Evolutionary conservation across 1,284 basidiomycete genomes (phyloP).

Genomic region (Golubevia pallescens): DNA sequence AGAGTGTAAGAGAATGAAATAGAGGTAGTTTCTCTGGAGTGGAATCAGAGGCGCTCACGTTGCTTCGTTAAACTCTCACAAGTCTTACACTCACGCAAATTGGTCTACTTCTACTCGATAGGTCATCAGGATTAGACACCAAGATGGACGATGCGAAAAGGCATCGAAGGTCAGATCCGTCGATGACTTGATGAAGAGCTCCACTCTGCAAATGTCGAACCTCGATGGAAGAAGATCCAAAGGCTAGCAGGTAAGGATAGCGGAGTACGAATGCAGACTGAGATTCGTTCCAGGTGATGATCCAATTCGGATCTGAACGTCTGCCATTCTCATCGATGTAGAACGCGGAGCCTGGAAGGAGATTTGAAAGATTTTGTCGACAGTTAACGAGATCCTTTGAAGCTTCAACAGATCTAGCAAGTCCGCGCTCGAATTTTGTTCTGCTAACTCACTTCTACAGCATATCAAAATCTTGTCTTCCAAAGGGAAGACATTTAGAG

Average conservation of each 20-base stretch:
- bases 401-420: neutral
- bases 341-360: neutral
- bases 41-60: too few relatives aligned
- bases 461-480: neutral
- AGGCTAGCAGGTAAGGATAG: conserved; percentile 3
- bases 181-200: conserved; percentile 2
- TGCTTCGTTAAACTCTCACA: too few relatives aligned
- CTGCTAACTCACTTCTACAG: neutral
- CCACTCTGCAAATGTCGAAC: neutral
- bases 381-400: neutral
- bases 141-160: neutral
- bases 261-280: neutral
- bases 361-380: neutral
- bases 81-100: too few relatives aligned
- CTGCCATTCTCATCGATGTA: conserved; percentile 1
- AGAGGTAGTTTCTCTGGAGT: too few relatives aligned
- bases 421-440: neutral
- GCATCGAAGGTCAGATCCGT: neutral
- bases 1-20: too few relatives aligned
- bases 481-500: neutral
- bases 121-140: neutral
- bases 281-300: neutral
- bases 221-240: neutral
- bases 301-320: neutral
- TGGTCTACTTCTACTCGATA: too few relatives aligned